Evolutionary conservation across 306 rosid genomes (phyloP).

Genomic region (Pyrus pyrifolia): DNA sequence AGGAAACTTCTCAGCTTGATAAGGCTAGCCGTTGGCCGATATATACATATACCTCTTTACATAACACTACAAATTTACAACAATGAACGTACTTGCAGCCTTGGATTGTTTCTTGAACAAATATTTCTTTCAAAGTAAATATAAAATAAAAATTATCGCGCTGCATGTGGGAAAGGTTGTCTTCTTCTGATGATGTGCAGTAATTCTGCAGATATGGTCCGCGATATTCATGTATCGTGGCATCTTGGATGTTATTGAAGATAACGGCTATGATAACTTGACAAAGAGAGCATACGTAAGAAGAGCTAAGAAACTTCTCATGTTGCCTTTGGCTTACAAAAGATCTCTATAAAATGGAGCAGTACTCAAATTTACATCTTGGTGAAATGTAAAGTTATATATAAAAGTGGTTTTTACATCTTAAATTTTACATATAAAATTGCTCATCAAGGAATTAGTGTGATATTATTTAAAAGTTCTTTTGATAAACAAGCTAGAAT

Average conservation of each 20-base stretch:
- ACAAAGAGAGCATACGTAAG: conserved; percentile 68
- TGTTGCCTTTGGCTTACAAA: conserved; percentile 61
- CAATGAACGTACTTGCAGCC: too few relatives aligned
- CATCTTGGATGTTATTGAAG: conserved; percentile 74
- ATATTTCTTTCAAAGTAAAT: too few relatives aligned
- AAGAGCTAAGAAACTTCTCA: conserved; percentile 45
- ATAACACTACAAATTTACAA: neutral
- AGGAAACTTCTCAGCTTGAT: conserved; percentile 77
- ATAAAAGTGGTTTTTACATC: neutral
- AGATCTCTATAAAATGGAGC: conserved; percentile 28
- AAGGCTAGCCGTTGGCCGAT: conserved; percentile 90
- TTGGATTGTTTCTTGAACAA: too few relatives aligned
- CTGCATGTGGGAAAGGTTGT: too few relatives aligned
- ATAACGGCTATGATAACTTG: conserved; percentile 67
- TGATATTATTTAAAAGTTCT: neutral
- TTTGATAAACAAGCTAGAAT: neutral
- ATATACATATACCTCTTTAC: neutral
- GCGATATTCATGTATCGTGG: conserved; percentile 56
- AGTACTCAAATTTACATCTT: neutral
- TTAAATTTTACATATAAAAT: neutral
- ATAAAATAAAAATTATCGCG: too few relatives aligned
- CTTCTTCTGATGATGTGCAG: neutral
- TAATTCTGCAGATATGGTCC: conserved; percentile 67
- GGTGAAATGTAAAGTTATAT: neutral
- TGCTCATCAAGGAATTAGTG: neutral